Conservation (phyloP, 345 rosid genomes). For the Populus ilicifolia region DNA sequence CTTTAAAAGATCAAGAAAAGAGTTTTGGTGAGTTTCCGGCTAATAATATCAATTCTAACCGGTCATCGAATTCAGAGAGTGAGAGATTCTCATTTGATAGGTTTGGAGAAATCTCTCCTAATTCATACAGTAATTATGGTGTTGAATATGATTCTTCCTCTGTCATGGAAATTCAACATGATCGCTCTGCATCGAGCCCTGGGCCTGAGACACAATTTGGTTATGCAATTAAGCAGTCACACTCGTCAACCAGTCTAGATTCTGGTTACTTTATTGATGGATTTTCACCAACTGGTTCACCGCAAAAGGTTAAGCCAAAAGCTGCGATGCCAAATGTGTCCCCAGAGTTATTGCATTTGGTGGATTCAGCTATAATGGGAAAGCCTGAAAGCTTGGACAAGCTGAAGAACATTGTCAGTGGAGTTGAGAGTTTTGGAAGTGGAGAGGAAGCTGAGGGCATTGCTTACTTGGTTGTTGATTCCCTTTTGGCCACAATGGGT, state of each 20-base stretch:
- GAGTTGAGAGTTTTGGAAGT: constrained; percentile 64
- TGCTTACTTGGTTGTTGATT: constrained; percentile 86
- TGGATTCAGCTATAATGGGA: constrained; percentile 99
- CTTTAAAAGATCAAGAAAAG: constrained; percentile 64
- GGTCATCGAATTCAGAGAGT: constrained; percentile 41
- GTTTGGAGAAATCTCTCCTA: constrained; percentile 34
- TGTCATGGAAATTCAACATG: constrained; percentile 35
- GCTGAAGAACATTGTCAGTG: constrained; percentile 80
- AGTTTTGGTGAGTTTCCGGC: constrained; percentile 28
- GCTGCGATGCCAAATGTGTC: constrained; percentile 82
- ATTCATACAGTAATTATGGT: constrained; percentile 26
- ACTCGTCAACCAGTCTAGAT: constrained; percentile 56
- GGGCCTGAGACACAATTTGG: constrained; percentile 46
- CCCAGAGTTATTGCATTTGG: constrained; percentile 94
- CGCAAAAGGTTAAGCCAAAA: constrained; percentile 62
- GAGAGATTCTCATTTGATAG: constrained; percentile 34
- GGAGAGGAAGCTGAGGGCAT: constrained; percentile 78
- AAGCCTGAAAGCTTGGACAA: constrained; percentile 85
- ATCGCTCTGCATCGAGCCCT: constrained; percentile 48
- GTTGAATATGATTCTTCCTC: constrained; percentile 43
- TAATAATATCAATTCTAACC: constrained; percentile 32
- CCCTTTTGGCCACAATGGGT: constrained; percentile 98
- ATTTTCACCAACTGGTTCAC: constrained; percentile 60
- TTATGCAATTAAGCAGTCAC: constrained; percentile 41
- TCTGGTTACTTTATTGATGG: constrained; percentile 41